Evolutionary conservation across 2,329 filamentous ascomycete species (phyloP), one percentile per base, ranked within the genome.

Genomic region (Venturia carpophila): DNA sequence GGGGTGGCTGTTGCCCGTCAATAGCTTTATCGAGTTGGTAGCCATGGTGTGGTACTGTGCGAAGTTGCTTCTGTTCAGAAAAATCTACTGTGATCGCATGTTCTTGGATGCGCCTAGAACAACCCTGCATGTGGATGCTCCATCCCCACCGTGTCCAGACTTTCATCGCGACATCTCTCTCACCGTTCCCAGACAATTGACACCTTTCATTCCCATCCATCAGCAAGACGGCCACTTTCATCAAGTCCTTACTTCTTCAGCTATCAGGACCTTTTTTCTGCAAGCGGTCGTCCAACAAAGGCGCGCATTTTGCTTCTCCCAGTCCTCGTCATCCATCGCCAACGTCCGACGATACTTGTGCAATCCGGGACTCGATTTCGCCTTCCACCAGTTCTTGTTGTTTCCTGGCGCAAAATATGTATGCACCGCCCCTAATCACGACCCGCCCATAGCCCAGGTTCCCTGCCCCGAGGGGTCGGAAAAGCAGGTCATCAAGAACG

Each of bases 1-100:
- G 7, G 87, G 87, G 74, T 90, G 88, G 75, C 86, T 89, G 79
- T 89, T 90, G 71, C 87, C 87, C 71, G 87, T 90, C 74, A 90
- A 79, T 68, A 90, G 79, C 77, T 90, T 90, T 74, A 90, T 90
- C 45, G 84, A 87, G 77, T 90, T 90, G 68, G 85, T 83, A 70
- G 87, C 83, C 87, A 90, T 90, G 30, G 30, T 27, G 47, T 52
- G 21, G 5, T 13, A 27, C 13, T 21, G 15, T 6, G 21, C 24
- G 47, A 15, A 27, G 21, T 52, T 52, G 47, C 47, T 13, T 15
- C 3, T 13, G 5, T 27, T 21, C 13, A 52, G 47, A 49, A 24
- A 27, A 27, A 30, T 27, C 47, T 27, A 6, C 7, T 11, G 45
- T 21, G 45, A 47, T 11, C 45, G 45, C 19, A 62, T 41, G n/a